Evolutionary conservation across 2,329 filamentous ascomycete genomes (phyloP).

Genomic region (Aspergillus brasiliensis): DNA sequence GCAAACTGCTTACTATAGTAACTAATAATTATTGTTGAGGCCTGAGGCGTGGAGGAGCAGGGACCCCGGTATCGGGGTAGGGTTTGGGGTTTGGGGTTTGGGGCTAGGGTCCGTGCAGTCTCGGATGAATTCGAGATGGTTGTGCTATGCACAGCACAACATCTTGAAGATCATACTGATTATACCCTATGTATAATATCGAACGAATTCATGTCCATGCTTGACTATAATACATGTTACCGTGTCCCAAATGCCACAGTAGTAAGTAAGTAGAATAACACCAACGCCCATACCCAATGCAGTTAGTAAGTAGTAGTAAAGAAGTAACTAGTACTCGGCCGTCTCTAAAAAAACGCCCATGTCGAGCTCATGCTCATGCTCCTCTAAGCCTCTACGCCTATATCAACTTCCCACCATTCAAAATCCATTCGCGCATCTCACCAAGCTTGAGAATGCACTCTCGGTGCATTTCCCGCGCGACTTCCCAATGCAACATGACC

Average conservation of each 20-base stretch:
- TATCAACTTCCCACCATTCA: conserved; percentile 33
- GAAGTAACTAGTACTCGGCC: neutral
- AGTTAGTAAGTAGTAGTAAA: neutral
- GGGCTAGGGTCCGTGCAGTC: conserved; percentile 20
- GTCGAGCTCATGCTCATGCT: neutral
- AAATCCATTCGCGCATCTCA: conserved; percentile 41
- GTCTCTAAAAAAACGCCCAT: neutral
- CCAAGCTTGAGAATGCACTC: conserved; percentile 47
- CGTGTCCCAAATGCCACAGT: neutral
- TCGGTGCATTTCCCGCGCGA: conserved; percentile 49
- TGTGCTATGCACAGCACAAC: too few species aligned
- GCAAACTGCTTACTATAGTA: too few species aligned
- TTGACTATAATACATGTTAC: conserved; percentile 5
- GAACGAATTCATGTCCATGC: neutral
- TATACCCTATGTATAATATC: neutral
- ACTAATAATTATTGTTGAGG: too few species aligned
- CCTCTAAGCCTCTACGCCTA: neutral
- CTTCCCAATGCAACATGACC: conserved; percentile 52
- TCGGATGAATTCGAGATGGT: conserved; percentile 7
- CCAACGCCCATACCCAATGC: conserved; percentile 17
- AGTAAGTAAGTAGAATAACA: neutral
- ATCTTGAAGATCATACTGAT: too few species aligned
- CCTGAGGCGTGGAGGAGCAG: conserved; percentile 12
- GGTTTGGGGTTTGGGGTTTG: conserved; percentile 26
- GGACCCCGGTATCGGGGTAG: conserved; percentile 20